Base-by-base conservation (phyloP, 1,284 basidiomycete species). In the Puccinia hordei region DNA sequence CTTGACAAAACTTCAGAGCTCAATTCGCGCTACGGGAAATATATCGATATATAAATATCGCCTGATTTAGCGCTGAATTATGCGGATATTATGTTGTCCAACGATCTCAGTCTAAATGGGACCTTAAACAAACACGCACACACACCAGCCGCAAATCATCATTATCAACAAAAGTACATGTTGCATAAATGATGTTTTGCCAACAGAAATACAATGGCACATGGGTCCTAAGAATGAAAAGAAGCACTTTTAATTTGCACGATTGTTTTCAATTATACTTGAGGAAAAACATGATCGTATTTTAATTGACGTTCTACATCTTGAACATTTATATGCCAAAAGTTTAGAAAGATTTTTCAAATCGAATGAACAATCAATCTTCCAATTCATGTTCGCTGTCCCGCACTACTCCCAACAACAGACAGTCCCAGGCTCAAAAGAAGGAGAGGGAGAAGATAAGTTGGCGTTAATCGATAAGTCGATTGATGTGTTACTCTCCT, bases 401-500 rank as follows among this genome's bases (percentile, higher is more conserved):
- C 57, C 57, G 9, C 27, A 33, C 27, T 49, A 49, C 46, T 15
- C 10, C 17, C 46, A 49, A 19, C 46, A 49, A 2, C 57, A 59
- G 24, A 15, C 57, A 8, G 27, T 2, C 27, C 27, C n/a, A 10
- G 12, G 24, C 27, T 30, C 46, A 49, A 44, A 71, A 30, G 22
- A 22, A 33, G 46, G 51, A 33, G 22, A 51, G n/a, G n/a, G n/a
- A 12, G 68, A 46, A 13, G 41, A 51, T 13, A 46, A 27, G 12
- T 13, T 71, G 8, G n/a, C 51, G 3, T 41, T 71, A 27, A 71
- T 27, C 44, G 10, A 33, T 0, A 71, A 71, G 27, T 71, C 68
- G 22, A 30, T 71, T 22, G 46, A 71, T 33, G 46, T 71, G 22
- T 51, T 71, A 15, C 6, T 71, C 46, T 71, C 68, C 19, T n/a